Conservation (phyloP, 2,329 filamentous ascomycete species). For the Rhexocercosporidium sp. region DNA sequence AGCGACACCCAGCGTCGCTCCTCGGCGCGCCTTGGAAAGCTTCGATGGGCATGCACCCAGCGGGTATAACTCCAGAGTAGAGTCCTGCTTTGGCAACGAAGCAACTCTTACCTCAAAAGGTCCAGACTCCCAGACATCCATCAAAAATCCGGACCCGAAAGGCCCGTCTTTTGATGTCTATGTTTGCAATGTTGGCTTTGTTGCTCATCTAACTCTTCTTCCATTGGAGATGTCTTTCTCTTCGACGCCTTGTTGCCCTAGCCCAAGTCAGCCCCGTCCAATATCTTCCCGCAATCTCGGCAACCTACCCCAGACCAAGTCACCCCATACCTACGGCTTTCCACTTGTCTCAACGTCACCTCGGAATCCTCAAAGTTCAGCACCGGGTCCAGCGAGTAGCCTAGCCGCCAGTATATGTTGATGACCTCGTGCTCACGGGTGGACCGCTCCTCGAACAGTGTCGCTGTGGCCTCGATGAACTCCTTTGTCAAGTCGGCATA, state of each 20-base stretch:
- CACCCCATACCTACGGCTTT: constrained; percentile 1
- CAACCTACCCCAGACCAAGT: constrained; percentile 6
- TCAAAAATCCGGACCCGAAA: not conserved
- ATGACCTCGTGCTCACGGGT: not conserved
- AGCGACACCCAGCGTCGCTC: not conserved
- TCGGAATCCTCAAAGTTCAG: constrained; percentile 9
- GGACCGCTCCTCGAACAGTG: not conserved
- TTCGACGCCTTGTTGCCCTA: not conserved
- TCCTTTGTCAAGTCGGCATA: not conserved
- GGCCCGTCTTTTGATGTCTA: not conserved
- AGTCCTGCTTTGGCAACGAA: not conserved
- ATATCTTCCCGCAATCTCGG: not conserved
- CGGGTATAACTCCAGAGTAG: not conserved
- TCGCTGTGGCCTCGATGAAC: constrained; percentile 14
- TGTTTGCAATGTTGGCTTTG: not conserved
- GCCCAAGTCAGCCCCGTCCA: not conserved
- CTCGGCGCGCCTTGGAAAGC: not conserved
- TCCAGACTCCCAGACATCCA: not conserved
- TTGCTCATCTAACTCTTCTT: not conserved
- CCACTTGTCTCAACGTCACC: constrained; percentile 1
- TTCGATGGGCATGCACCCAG: not conserved
- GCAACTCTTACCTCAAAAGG: not conserved
- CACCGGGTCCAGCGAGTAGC: constrained; percentile 11
- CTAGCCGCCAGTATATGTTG: constrained; percentile 11
- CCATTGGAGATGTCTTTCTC: not conserved